Evolutionary conservation across 768 basidiomycete species (phyloP).

Genomic region (Tricholomella constricta): DNA sequence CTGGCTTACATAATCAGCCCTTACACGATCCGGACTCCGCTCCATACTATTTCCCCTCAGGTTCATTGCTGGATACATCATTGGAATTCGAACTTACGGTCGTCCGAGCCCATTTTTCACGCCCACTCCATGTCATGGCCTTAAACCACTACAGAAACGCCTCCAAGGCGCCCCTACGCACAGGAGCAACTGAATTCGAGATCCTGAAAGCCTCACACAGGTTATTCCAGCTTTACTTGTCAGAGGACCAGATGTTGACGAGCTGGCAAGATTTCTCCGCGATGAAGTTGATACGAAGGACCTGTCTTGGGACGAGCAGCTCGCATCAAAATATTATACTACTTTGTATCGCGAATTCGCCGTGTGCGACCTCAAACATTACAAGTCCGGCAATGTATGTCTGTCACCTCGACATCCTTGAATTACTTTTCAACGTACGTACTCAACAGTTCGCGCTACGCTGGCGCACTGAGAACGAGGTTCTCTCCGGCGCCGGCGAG

Average conservation of each 20-base stretch:
- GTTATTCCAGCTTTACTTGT: conserved; percentile 30
- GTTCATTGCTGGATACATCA: too few relatives aligned
- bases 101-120: too few relatives aligned
- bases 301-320: conserved; percentile 76
- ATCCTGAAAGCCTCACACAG: conserved; percentile 74
- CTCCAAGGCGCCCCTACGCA: conserved; percentile 29
- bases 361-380: conserved; percentile 93
- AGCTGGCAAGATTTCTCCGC: conserved; percentile 67
- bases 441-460: conserved; percentile 79
- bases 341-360: conserved; percentile 92
- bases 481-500: conserved; percentile 83
- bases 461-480: conserved; percentile 93
- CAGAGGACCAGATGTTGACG: conserved; percentile 6
- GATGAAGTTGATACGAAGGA: conserved; percentile 54
- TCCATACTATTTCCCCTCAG: too few relatives aligned
- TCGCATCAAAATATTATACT: conserved; percentile 88
- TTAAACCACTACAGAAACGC: conserved; percentile 35
- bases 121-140: conserved; percentile 28
- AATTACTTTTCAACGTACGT: not conserved
- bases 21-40: too few relatives aligned
- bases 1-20: too few relatives aligned
- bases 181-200: conserved; percentile 65
- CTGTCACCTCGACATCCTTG: not conserved
- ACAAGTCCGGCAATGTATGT: conserved; percentile 85
- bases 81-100: too few relatives aligned